phyloP scores from a whole-genome alignment of 1,284 basidiomycete species.

The Cryptococcus sp. region DNA sequence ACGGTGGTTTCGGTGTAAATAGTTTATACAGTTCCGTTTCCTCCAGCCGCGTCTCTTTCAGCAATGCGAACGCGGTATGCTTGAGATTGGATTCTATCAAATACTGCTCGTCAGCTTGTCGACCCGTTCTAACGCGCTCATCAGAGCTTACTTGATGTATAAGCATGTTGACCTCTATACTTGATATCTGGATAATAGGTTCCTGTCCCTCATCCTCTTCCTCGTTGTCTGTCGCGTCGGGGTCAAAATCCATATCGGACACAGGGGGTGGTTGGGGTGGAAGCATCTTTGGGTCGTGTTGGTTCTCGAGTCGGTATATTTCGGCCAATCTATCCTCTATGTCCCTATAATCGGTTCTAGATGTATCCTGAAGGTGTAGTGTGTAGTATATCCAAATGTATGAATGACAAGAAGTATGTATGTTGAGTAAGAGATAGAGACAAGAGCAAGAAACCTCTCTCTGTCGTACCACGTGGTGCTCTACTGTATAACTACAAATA shows the following conservation, averaged over 20 bases:
- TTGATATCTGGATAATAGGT: constrained; percentile 24
- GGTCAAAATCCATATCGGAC: constrained; percentile 24
- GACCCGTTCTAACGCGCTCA: not conserved
- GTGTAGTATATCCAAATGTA: no score
- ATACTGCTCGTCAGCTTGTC: constrained; percentile 20
- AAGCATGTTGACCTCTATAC: constrained; percentile 44
- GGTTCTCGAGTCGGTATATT: no score
- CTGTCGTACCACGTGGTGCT: no score
- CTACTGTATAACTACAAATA: no score
- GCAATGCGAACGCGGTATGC: constrained; percentile 42
- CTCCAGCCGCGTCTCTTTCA: constrained; percentile 37
- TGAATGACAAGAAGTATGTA: no score
- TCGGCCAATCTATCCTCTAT: no score
- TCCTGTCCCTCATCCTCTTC: constrained; percentile 21
- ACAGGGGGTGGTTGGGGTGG: constrained; percentile 21
- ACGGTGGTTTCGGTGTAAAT: constrained; percentile 28
- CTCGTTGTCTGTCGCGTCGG: constrained; percentile 8
- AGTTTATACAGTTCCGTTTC: constrained; percentile 38
- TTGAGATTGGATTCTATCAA: constrained; percentile 44
- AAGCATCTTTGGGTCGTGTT: constrained; percentile 19
- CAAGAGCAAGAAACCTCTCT: no score
- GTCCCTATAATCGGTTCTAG: no score
- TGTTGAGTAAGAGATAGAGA: no score
- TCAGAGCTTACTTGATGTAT: constrained; percentile 36
- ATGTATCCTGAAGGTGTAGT: no score